These are phyloP conservation scores for Cyberlindnera amylophila DNA, from an alignment of 805 yeast species.

Conservation along the genomic window DNA sequence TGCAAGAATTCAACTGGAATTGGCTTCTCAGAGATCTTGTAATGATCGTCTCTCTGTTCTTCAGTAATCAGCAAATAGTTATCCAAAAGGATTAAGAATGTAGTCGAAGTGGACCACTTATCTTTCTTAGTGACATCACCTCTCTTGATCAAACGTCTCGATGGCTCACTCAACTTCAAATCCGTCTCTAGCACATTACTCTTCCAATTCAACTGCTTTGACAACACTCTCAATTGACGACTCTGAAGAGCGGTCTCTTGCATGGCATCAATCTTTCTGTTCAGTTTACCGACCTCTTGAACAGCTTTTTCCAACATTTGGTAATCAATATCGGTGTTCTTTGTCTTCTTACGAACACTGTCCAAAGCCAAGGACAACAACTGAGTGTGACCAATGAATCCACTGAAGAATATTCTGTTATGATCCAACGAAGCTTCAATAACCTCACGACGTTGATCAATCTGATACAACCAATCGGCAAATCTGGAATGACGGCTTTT, in stretches of 20 bases:
- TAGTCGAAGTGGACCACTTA: constrained; percentile 52
- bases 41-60: constrained; percentile 37
- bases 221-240: constrained; percentile 49
- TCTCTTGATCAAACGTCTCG: constrained; percentile 52
- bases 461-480: constrained; percentile 52
- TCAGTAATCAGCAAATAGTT: constrained; percentile 68
- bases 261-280: constrained; percentile 55
- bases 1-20: constrained; percentile 57
- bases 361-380: constrained; percentile 58
- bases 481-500: constrained; percentile 39
- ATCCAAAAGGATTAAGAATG: constrained; percentile 58
- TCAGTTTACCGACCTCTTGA: constrained; percentile 50
- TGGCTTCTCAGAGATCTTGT: constrained; percentile 51
- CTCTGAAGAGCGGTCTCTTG: constrained; percentile 59
- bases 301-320: constrained; percentile 49
- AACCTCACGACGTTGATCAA: constrained; percentile 46
- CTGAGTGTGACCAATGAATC: constrained; percentile 52
- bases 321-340: constrained; percentile 48
- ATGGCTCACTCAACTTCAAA: constrained; percentile 47
- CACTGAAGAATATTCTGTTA: constrained; percentile 53
- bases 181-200: constrained; percentile 41
- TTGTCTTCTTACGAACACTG: constrained; percentile 52
- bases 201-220: constrained; percentile 53
- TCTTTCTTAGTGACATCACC: constrained; percentile 63
- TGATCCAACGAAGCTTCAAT: constrained; percentile 40